phyloP scores from a whole-genome alignment of 2,329 filamentous ascomycete species.

The Paradendryphiella salina region DNA sequence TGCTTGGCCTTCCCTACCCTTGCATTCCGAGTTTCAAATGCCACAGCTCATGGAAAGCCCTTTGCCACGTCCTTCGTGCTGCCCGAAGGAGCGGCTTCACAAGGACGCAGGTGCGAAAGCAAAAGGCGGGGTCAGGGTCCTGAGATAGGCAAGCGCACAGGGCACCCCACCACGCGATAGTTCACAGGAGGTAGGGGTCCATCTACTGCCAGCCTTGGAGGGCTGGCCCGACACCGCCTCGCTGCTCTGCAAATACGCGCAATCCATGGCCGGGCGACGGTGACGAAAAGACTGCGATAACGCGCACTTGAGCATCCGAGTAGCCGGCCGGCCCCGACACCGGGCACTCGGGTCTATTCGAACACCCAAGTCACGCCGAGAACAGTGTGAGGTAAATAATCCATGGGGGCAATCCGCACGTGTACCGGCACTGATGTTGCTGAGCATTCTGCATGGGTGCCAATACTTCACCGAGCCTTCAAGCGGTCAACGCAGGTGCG shows the following conservation, averaged over 20 bases:
- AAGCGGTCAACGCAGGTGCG: conserved; percentile 12
- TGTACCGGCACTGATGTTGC: conserved; percentile 2
- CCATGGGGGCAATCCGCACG: background rate
- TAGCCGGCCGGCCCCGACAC: conserved; percentile 3
- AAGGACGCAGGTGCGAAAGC: conserved; percentile 7
- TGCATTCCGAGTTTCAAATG: background rate
- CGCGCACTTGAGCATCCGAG: conserved; percentile 5
- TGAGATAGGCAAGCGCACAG: conserved; percentile 10
- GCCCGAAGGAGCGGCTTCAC: background rate
- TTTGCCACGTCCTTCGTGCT: background rate
- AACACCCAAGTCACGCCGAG: background rate
- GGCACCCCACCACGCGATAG: conserved; percentile 13
- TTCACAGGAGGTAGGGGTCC: background rate
- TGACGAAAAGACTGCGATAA: background rate
- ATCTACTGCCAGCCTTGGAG: too few species aligned
- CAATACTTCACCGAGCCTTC: conserved; percentile 8
- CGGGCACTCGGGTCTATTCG: conserved; percentile 7
- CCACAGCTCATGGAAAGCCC: background rate
- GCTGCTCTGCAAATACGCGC: conserved; percentile 7
- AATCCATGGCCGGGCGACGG: background rate
- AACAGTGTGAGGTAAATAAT: conserved; percentile 4
- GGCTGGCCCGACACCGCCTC: too few species aligned
- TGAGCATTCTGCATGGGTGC: conserved; percentile 7
- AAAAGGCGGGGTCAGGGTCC: conserved; percentile 9
- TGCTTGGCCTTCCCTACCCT: too few species aligned